Percentiles rank a stretch among this genome's conserved stretches.
Conservation (phyloP, 495 filamentous ascomycete genomes). For the Endocarpon pusillum region DNA sequence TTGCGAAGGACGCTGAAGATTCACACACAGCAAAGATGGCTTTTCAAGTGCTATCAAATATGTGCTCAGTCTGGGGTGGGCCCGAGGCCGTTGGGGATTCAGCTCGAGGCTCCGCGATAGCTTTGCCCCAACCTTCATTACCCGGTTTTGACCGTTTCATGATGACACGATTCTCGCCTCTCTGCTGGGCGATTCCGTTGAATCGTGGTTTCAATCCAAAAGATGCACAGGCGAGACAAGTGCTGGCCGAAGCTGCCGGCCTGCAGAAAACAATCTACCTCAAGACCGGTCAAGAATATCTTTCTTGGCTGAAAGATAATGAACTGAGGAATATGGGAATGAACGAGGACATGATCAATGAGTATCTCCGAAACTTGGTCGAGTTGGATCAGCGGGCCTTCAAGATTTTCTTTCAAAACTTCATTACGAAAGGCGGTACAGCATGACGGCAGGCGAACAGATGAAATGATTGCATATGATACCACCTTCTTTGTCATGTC, state of each 20-base stretch:
- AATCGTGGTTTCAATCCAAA: constrained; percentile 59
- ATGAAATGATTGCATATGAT: too few species aligned
- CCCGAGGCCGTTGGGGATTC: constrained; percentile 49
- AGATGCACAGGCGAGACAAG: constrained; percentile 72
- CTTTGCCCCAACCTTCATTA: constrained; percentile 34
- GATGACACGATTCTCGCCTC: constrained; percentile 68
- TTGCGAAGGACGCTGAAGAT: constrained; percentile 59
- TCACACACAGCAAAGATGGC: constrained; percentile 71
- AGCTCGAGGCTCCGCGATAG: constrained; percentile 16
- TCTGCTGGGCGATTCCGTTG: constrained; percentile 72
- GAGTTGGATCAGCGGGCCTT: constrained; percentile 34
- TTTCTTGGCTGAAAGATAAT: constrained; percentile 32
- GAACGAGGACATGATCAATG: constrained; percentile 30
- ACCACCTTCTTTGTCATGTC: too few species aligned
- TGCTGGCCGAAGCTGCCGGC: constrained; percentile 65
- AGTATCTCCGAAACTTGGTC: constrained; percentile 36
- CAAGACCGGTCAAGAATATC: constrained; percentile 58
- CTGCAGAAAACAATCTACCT: constrained; percentile 74
- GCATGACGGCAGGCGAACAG: too few species aligned
- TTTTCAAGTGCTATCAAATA: constrained; percentile 58
- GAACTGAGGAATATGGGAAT: constrained; percentile 39
- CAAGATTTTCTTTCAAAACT: constrained; percentile 34
- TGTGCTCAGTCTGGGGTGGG: constrained; percentile 72
- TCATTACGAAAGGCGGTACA: too few species aligned
- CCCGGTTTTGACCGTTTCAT: constrained; percentile 89